Base-by-base conservation (phyloP, 2,329 filamentous ascomycete species). In the Stagonosporopsis chrysanthemi region DNA sequence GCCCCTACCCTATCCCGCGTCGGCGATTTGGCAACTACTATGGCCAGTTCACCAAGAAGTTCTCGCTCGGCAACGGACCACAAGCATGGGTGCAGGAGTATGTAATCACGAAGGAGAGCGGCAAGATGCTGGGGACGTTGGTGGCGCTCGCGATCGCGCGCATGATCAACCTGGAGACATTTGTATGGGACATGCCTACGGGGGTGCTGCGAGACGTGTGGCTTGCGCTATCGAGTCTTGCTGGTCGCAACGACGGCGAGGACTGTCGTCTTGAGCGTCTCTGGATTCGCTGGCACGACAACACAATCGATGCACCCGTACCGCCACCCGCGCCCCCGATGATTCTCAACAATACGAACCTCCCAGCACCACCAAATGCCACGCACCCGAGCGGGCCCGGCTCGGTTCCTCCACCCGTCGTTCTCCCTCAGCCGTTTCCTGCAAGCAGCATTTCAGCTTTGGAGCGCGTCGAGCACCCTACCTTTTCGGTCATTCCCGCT, bases 171-270 rank as follows among this genome's bases (percentile, higher is more conserved):
- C 81, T 96, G 36, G 91, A 95, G 75, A 88, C 87, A 0, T 95
- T 95, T 69, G 82, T 91, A 3, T 95, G 91, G 91, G 91, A 96
- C 69, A 94, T 95, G 91, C 91, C 91, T 0, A 95, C 91, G 0
- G 91, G 91, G 1, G 89, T 95, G 17, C 78, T 92, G 50, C 84
- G 90, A 50, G 90, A 94, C 72, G 89, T 94, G 26, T 95, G 92
- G 84, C 85, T 92, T 70, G 88, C 90, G 22, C 81, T 96, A 43
- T 86, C 88, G 1, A 91, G 89, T 5, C 80, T 92, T 12, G 87
- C 86, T 36, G 84, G 90, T 65, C 81, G 84, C 22, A 78, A 81
- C 36, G 81, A 86, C 36, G 82, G 84, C 23, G 81, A 86, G 43
- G 82, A 85, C 38, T 88, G 88, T 68, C 88, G 88, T 41, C 79